A percentile compares a stretch with the other conserved stretches of the same genome.
Evolutionary conservation across 495 filamentous ascomycete species (phyloP).

Genomic region (Astrothelium macrocarpum): DNA sequence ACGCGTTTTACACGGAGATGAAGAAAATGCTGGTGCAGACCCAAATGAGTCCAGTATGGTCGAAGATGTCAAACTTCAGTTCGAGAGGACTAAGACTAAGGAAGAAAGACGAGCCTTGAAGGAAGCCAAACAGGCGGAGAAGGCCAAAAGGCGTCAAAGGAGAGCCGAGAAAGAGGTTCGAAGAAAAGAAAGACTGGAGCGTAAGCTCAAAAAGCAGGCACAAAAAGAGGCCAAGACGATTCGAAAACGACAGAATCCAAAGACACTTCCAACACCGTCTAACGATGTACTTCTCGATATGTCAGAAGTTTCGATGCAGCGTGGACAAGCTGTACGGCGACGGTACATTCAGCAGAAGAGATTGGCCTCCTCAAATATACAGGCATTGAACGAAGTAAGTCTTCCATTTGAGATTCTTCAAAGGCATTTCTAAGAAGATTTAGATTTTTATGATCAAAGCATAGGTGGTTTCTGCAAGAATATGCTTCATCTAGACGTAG

Average conservation of each 20-base stretch:
- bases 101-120: constrained; percentile 23
- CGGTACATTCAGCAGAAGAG: constrained; percentile 72
- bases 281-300: neutral
- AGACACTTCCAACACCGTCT: neutral
- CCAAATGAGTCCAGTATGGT: neutral
- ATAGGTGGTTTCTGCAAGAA: no score
- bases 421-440: constrained; percentile 1
- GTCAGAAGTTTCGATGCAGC: constrained; percentile 19
- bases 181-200: constrained; percentile 22
- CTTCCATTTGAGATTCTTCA: neutral
- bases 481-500: no score
- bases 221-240: neutral
- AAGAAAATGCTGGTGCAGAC: neutral
- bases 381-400: constrained; percentile 66
- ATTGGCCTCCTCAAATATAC: constrained; percentile 58
- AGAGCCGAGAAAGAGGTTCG: constrained; percentile 12
- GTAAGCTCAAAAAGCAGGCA: constrained; percentile 17
- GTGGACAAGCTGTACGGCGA: constrained; percentile 54
- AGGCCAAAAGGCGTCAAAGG: constrained; percentile 31
- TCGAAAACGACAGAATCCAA: neutral
- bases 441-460: constrained; percentile 30
- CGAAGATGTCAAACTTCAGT: neutral
- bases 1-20: neutral
- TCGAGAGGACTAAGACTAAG: constrained; percentile 8
- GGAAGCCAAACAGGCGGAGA: constrained; percentile 25